A percentile compares a stretch with the other conserved stretches of the same genome.
These are phyloP conservation scores for Penicillium tannophilum DNA, from an alignment of 495 filamentous ascomycete species.

Conservation along the genomic window DNA sequence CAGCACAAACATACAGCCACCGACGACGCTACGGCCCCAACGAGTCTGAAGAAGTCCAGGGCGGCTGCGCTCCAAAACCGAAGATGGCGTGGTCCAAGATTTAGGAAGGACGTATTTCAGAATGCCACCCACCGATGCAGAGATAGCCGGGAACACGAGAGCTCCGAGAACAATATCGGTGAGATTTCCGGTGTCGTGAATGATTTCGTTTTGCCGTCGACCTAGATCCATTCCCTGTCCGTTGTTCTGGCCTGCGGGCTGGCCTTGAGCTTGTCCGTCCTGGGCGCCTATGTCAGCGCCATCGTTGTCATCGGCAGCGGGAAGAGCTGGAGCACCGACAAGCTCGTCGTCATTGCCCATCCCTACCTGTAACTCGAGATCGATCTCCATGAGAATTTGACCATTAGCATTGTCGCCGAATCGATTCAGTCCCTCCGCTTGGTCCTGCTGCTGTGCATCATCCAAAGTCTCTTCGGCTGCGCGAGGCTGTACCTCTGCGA, in stretches of 20 bases:
- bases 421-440: conserved; percentile 41
- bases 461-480: conserved; percentile 51
- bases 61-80: conserved; percentile 37
- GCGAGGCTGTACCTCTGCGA: conserved; percentile 66
- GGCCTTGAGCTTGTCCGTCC: conserved; percentile 33
- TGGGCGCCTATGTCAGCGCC: conserved; percentile 26
- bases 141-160: conserved; percentile 63
- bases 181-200: conserved; percentile 53
- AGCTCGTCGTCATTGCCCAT: conserved; percentile 40
- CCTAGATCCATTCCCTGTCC: conserved; percentile 37
- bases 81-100: conserved; percentile 58
- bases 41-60: conserved; percentile 68
- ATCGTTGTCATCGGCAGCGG: conserved; percentile 20
- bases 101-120: conserved; percentile 63
- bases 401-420: conserved; percentile 44
- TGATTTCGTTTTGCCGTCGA: conserved; percentile 46
- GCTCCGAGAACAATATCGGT: conserved; percentile 63
- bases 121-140: conserved; percentile 67
- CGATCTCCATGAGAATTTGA: conserved; percentile 48
- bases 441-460: conserved; percentile 47
- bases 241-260: conserved; percentile 26
- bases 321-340: conserved; percentile 20
- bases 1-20: conserved; percentile 78
- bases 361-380: conserved; percentile 46
- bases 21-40: conserved; percentile 79